Percentiles rank a stretch among this genome's conserved stretches.
phyloP scores from a whole-genome alignment of 805 yeast genomes.

The Lipomyces oligophaga region DNA sequence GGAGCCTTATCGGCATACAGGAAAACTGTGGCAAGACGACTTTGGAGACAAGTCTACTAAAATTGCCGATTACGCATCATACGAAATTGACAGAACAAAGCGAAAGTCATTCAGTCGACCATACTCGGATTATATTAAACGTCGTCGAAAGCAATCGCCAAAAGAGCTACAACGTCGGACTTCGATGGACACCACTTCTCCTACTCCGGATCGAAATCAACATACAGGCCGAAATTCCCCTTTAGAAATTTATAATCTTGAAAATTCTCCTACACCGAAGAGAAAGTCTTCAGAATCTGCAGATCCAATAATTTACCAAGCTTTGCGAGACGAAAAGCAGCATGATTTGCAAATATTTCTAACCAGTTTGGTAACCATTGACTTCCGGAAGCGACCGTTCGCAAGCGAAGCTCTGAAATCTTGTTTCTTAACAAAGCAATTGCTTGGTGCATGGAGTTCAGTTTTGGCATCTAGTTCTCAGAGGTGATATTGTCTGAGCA shows the following conservation, averaged over 20 bases:
- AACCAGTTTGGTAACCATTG: conserved; percentile 7
- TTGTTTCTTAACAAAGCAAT: conserved; percentile 15
- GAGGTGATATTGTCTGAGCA: too few relatives aligned
- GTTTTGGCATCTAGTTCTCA: too few relatives aligned
- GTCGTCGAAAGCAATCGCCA: conserved; percentile 1
- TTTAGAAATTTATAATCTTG: background rate
- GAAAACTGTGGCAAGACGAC: conserved; percentile 4
- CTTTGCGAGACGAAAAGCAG: conserved; percentile 12
- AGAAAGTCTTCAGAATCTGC: background rate
- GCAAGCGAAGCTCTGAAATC: conserved; percentile 22
- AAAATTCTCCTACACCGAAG: conserved; percentile 1
- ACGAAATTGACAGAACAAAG: background rate
- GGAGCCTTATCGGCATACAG: conserved; percentile 1
- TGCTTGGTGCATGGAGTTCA: conserved; percentile 28
- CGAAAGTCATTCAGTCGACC: background rate
- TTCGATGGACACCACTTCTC: background rate
- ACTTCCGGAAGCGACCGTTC: conserved; percentile 10
- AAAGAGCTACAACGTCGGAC: background rate
- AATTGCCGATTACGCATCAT: too few relatives aligned
- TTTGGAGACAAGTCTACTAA: background rate
- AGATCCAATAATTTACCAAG: background rate
- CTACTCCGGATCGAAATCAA: background rate
- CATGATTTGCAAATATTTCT: conserved; percentile 13
- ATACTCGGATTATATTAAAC: conserved; percentile 3
- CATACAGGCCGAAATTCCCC: background rate